Percentiles rank a stretch among this genome's conserved stretches.
These are phyloP conservation scores for Plantago elongata DNA, from an alignment of 257 asterid genomes.

Conservation along the genomic window DNA sequence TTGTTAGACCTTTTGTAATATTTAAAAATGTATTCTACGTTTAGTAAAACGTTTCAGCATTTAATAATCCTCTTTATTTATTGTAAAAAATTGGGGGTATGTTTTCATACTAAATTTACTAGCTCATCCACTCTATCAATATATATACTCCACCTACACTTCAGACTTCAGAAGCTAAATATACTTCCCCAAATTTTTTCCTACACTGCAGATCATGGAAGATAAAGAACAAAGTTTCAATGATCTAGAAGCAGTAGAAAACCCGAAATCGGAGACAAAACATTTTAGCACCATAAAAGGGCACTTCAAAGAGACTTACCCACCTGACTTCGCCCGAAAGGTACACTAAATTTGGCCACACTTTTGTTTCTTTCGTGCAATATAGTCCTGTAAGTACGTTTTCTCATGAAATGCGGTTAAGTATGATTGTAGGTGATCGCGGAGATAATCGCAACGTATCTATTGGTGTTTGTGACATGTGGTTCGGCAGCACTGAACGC, in stretches of 20 bases:
- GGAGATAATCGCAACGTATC: conserved; percentile 59
- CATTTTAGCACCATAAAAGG: conserved; percentile 6
- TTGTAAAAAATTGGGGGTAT: too few species aligned
- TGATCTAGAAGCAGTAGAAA: conserved; percentile 15
- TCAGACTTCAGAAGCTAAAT: too few species aligned
- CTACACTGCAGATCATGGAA: conserved; percentile 28
- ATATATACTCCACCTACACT: too few species aligned
- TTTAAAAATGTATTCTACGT: too few species aligned
- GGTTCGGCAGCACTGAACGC: conserved; percentile 68
- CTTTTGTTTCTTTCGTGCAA: too few species aligned
- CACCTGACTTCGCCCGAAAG: conserved; percentile 44
- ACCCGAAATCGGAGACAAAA: conserved; percentile 6
- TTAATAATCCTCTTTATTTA: too few species aligned
- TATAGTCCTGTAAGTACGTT: neutral
- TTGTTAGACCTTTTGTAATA: too few species aligned
- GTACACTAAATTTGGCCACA: conserved; percentile 15
- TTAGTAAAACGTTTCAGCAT: too few species aligned
- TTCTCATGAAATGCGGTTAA: neutral
- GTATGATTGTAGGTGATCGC: conserved; percentile 49
- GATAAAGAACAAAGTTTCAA: conserved; percentile 3
- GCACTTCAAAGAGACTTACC: conserved; percentile 29
- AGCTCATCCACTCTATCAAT: too few species aligned
- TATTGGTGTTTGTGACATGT: conserved; percentile 77
- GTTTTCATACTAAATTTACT: too few species aligned
- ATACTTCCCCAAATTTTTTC: neutral